These are phyloP conservation scores for Nemania sp. DNA, from an alignment of 2,329 filamentous ascomycete genomes.

Conservation along the genomic window DNA sequence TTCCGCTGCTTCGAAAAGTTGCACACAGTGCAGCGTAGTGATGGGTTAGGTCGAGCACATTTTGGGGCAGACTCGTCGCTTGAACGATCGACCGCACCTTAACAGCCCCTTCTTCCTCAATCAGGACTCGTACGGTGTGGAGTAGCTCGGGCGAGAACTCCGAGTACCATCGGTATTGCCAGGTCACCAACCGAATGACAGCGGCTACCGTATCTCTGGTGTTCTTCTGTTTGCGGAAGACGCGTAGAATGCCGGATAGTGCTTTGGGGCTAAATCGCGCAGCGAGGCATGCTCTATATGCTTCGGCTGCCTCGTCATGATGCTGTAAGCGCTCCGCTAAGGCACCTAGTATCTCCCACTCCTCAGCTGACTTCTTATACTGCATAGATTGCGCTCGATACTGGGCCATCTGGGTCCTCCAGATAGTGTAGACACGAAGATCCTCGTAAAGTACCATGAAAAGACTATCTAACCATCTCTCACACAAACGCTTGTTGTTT, in stretches of 20 bases:
- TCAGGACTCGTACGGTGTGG: slow-evolving; percentile 87
- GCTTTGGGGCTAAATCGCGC: slow-evolving; percentile 95
- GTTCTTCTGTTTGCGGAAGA: slow-evolving; percentile 82
- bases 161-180: slow-evolving; percentile 99
- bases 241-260: slow-evolving; percentile 83
- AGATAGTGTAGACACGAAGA: slow-evolving; percentile 97
- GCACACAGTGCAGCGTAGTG: slow-evolving; percentile 96
- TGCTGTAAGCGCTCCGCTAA: slow-evolving; percentile 94
- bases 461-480: slow-evolving; percentile 96
- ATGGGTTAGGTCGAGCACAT: slow-evolving; percentile 93
- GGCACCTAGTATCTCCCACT: slow-evolving; percentile 97
- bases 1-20: slow-evolving; percentile 93
- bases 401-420: slow-evolving; percentile 97
- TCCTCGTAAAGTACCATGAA: slow-evolving; percentile 99
- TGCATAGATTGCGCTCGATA: slow-evolving; percentile 92
- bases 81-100: slow-evolving; percentile 98
- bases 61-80: slow-evolving; percentile 91
- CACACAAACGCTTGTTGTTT: slow-evolving; percentile 96
- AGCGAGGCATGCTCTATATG: slow-evolving; percentile 87
- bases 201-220: slow-evolving; percentile 84
- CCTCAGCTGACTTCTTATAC: slow-evolving; percentile 96
- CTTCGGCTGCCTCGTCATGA: slow-evolving; percentile 89
- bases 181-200: slow-evolving; percentile 92
- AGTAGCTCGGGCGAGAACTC: slow-evolving; percentile 96
- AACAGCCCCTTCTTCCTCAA: slow-evolving; percentile 96